Conservation (phyloP, 2,329 filamentous ascomycete species). For the Madurella mycetomatis region DNA sequence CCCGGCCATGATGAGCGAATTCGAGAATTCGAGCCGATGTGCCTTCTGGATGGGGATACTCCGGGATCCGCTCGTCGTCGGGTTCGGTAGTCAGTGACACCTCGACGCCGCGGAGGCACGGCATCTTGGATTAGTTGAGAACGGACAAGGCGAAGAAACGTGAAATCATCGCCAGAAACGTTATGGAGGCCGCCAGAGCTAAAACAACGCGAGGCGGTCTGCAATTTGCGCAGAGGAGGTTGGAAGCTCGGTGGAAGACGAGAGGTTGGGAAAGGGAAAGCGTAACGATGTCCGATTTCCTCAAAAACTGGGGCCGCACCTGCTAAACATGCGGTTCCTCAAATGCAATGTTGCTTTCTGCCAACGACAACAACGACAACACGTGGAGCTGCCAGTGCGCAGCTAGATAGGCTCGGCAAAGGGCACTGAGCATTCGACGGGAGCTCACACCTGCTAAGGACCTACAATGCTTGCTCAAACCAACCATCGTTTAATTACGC, state of each 20-base stretch:
- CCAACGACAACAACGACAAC: too few relatives aligned
- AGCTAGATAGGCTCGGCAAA: too few relatives aligned
- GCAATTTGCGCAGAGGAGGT: too few relatives aligned
- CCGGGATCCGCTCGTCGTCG: conserved; percentile 39
- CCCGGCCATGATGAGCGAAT: not conserved
- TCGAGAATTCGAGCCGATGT: conserved; percentile 34
- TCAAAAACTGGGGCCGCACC: too few relatives aligned
- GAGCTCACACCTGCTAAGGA: not conserved
- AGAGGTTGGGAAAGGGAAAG: not conserved
- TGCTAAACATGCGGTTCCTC: too few relatives aligned
- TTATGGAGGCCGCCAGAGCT: too few relatives aligned
- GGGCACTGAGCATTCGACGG: not conserved
- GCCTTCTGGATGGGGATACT: conserved; percentile 53
- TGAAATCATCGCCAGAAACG: too few relatives aligned
- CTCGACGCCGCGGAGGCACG: conserved; percentile 46
- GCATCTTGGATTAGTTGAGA: conserved; percentile 36
- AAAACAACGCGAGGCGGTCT: too few relatives aligned
- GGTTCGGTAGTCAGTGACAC: conserved; percentile 40
- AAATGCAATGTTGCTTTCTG: too few relatives aligned
- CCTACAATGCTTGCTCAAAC: not conserved
- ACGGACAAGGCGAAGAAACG: not conserved
- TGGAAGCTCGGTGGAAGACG: too few relatives aligned
- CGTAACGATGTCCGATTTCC: not conserved
- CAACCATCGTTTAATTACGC: not conserved
- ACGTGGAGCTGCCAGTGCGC: too few relatives aligned